Conservation (phyloP, 192 early-diverging fungal genomes). For the Rhizophagus prolifer region DNA sequence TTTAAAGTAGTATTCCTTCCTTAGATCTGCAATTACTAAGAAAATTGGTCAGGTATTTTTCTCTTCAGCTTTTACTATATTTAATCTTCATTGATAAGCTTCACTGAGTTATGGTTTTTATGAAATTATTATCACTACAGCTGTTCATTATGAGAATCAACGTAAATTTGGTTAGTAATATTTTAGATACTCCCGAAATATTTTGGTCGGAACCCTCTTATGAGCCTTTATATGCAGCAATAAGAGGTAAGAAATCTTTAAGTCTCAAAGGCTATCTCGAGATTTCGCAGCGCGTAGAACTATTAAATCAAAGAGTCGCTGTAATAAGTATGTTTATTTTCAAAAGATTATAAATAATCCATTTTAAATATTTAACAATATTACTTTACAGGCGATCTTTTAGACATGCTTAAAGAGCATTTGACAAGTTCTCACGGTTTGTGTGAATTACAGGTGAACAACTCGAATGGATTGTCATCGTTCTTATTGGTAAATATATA, state of each 20-base stretch:
- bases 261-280: slow-evolving; percentile 63
- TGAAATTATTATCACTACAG: neutral
- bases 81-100: too few species aligned
- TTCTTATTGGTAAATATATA: slow-evolving; percentile 65
- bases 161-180: slow-evolving; percentile 85
- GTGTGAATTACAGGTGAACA: slow-evolving; percentile 61
- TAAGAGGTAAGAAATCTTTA: slow-evolving; percentile 50
- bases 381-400: slow-evolving; percentile 56
- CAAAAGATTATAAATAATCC: neutral
- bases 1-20: neutral
- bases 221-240: slow-evolving; percentile 77
- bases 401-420: slow-evolving; percentile 96
- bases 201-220: slow-evolving; percentile 87
- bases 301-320: slow-evolving; percentile 89
- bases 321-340: slow-evolving; percentile 65
- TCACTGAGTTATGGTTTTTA: neutral
- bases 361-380: neutral
- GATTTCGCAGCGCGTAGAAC: slow-evolving; percentile 82
- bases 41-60: slow-evolving; percentile 80
- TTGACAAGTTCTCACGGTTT: slow-evolving; percentile 81
- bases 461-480: slow-evolving; percentile 94
- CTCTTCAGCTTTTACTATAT: neutral
- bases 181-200: slow-evolving; percentile 90
- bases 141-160: slow-evolving; percentile 89
- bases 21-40: slow-evolving; percentile 85